These are phyloP conservation scores for Trichosporon coremiiforme DNA, from an alignment of 1,284 basidiomycete species.

Conservation along the genomic window DNA sequence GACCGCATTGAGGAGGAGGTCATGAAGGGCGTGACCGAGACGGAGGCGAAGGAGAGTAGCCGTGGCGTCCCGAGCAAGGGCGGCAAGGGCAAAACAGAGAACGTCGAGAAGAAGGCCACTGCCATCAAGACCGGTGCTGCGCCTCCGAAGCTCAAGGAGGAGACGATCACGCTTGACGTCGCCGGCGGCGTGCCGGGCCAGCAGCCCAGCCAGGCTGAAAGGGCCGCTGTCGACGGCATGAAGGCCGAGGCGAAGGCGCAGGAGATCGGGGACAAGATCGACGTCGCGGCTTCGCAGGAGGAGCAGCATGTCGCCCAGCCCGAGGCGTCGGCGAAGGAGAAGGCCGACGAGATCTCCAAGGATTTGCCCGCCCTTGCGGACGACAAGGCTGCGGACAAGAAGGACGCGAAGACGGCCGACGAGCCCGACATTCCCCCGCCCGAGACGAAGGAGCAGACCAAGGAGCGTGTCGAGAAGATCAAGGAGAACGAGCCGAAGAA, in stretches of 20 bases:
- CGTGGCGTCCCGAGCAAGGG: background rate
- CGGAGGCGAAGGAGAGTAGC: conserved; percentile 21
- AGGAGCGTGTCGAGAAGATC: background rate
- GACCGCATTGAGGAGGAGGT: conserved; percentile 50
- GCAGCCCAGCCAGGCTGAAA: background rate
- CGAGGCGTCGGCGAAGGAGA: conserved; percentile 12
- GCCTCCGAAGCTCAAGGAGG: background rate
- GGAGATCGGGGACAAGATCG: background rate
- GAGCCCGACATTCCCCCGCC: background rate
- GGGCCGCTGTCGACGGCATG: background rate
- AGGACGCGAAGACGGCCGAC: background rate
- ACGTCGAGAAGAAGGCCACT: no score
- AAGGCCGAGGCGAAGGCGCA: background rate
- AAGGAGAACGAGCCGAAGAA: background rate
- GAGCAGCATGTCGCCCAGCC: background rate
- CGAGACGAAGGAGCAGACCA: background rate
- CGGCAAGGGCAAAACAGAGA: background rate
- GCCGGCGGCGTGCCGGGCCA: background rate
- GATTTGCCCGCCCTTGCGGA: no score
- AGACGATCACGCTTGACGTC: background rate
- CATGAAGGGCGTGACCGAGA: conserved; percentile 41
- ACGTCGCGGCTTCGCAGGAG: background rate
- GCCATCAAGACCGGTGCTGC: no score
- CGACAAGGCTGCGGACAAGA: background rate
- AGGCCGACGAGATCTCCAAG: background rate